Evolutionary conservation across 176 grass and related monocot species (phyloP), one percentile per base, ranked within the genome.

Genomic region (Carex kokanica): DNA sequence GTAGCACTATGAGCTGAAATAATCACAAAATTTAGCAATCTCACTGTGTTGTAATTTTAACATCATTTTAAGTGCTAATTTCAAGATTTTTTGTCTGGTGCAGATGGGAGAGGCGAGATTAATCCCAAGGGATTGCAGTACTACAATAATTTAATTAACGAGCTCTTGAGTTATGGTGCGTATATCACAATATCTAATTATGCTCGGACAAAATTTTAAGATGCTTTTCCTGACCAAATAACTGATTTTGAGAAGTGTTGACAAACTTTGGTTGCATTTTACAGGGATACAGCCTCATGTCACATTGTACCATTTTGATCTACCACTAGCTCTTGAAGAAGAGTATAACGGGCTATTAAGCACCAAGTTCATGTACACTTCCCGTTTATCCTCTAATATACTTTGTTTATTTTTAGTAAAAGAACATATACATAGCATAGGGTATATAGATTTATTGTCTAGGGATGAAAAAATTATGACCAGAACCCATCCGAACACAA

Each of bases 61-160:
- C 6, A 12, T 8, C 11, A 54, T 53, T 1, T 3, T 40, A 54
- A 77, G 73, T 77, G 65, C 21, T 81, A 61, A 23, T 36, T 36
- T 61, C 10, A 55, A 21, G 49, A 51, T 14, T 80, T 88, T 41
- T n/a, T 53, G 52, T 75, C 27, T 13, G 13, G 51, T 87, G 83
- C 81, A 95, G 95, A 98, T 84, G 92, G 95, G 9, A 85, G 88
- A 80, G 93, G 95, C 84, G 61, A 89, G n/a, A 80, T 98, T 64
- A 98, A 98, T 86, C 89, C 86, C 0, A 90, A 93, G 79, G 93
- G 96, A n/a, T 73, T 98, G 49, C 87, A 88, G n/a, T 94, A 94
- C 80, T 97, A 92, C 86, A 94, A 97, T 62, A 92, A 89, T 77
- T 74, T 97, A 8, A 97, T 92, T 85, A 24, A 97, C 45, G 90